Evolutionary conservation across 371 early-diverging fungal species (phyloP).

Genomic region (Mucor plumbeus): DNA sequence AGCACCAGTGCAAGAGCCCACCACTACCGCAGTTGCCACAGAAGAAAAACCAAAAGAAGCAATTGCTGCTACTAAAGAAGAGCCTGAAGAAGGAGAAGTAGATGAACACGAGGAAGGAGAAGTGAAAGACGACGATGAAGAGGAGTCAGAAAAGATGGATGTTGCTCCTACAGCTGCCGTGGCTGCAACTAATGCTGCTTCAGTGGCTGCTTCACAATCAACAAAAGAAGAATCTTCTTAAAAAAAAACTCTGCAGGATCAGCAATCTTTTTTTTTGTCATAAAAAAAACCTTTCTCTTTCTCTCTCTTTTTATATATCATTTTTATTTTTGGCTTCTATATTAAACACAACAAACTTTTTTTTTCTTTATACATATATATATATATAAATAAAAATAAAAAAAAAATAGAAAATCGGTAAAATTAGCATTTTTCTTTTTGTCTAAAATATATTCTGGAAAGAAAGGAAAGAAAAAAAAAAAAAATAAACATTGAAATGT

Average conservation of each 20-base stretch:
- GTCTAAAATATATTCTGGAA: no score
- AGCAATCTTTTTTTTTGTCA: neutral
- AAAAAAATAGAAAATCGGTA: no score
- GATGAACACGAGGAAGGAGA: constrained; percentile 31
- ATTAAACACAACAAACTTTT: no score
- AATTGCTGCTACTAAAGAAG: constrained; percentile 2
- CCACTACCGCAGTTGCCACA: neutral
- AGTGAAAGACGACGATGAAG: constrained; percentile 26
- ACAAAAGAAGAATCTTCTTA: constrained; percentile 1
- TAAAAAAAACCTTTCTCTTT: neutral
- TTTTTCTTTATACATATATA: no score
- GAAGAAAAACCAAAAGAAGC: neutral
- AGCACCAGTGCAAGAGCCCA: neutral
- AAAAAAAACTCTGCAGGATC: neutral
- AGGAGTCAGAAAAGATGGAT: neutral
- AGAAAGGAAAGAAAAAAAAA: no score
- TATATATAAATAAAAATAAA: no score
- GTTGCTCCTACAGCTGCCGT: constrained; percentile 25
- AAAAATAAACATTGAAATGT: no score
- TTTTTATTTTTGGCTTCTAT: no score
- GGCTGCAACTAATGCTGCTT: constrained; percentile 16
- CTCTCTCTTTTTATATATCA: neutral
- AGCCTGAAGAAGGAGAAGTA: constrained; percentile 21
- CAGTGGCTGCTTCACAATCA: constrained; percentile 22
- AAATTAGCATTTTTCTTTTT: no score